A percentile compares a stretch with the other conserved stretches of the same genome.
Evolutionary conservation across 2,329 filamentous ascomycete genomes (phyloP).

Genomic region (Verticillium isaacii): DNA sequence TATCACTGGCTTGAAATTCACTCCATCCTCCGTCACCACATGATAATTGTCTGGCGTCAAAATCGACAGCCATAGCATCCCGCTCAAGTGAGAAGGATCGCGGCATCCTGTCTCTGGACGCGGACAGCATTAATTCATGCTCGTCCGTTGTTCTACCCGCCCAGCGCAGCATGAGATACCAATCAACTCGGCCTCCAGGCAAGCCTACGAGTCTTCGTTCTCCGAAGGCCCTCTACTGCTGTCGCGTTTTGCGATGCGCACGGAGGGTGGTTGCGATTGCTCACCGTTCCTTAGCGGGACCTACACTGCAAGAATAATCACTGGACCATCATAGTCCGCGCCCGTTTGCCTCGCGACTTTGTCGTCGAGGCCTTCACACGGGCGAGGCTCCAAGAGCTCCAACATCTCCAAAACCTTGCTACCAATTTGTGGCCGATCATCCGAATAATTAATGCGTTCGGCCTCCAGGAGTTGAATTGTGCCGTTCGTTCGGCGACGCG

Average conservation of each 20-base stretch:
- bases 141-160: not conserved
- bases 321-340: constrained; percentile 51
- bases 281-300: not conserved
- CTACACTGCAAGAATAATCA: constrained; percentile 35
- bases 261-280: constrained; percentile 11
- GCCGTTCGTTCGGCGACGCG: not conserved
- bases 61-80: not conserved
- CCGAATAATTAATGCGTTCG: too few species aligned
- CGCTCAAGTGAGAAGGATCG: not conserved
- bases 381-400: constrained; percentile 49
- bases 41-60: not conserved
- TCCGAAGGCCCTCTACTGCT: constrained; percentile 10
- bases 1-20: not conserved
- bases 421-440: too few species aligned
- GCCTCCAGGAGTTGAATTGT: too few species aligned
- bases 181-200: not conserved
- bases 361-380: constrained; percentile 26
- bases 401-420: constrained; percentile 27
- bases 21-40: not conserved
- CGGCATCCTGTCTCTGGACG: not conserved
- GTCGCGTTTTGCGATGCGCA: constrained; percentile 13
- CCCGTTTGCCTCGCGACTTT: constrained; percentile 27
- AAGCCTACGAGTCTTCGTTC: constrained; percentile 9
- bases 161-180: not conserved
- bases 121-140: not conserved